Conservation (phyloP, 2,329 filamentous ascomycete genomes). For the Malbranchea cinnamomea region DNA sequence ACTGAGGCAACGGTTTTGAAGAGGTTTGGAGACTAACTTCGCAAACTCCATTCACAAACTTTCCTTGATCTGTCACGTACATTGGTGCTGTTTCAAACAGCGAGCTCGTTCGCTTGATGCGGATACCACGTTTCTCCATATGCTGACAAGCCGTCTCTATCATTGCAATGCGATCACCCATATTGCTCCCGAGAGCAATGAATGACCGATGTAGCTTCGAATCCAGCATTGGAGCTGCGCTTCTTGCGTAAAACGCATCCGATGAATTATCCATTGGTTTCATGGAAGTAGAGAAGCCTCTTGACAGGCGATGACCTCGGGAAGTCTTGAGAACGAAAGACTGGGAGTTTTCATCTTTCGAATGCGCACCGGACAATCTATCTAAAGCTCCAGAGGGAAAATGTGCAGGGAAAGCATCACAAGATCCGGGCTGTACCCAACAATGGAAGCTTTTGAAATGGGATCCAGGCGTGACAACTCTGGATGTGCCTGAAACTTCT, state of each 20-base stretch:
- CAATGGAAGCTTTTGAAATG: too few species aligned
- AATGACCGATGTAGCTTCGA: constrained; percentile 38
- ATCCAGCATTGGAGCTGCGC: not conserved
- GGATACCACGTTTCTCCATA: constrained; percentile 60
- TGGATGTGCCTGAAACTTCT: too few species aligned
- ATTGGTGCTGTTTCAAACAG: constrained; percentile 93
- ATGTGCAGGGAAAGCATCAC: too few species aligned
- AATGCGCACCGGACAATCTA: too few species aligned
- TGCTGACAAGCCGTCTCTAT: constrained; percentile 71
- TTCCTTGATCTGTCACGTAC: constrained; percentile 82
- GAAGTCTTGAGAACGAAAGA: too few species aligned
- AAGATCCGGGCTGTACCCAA: too few species aligned
- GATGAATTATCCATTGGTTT: constrained; percentile 4
- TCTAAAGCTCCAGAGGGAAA: too few species aligned
- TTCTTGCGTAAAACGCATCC: constrained; percentile 16
- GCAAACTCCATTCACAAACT: constrained; percentile 83
- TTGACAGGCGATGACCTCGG: too few species aligned
- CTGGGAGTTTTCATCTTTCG: too few species aligned
- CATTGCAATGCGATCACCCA: constrained; percentile 70
- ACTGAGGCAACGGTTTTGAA: constrained; percentile 4
- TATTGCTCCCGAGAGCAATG: constrained; percentile 82
- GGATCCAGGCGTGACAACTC: too few species aligned
- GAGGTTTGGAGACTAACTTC: constrained; percentile 46
- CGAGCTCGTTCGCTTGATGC: constrained; percentile 63
- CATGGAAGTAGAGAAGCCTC: constrained; percentile 2